Base-by-base conservation (phyloP, 495 filamentous ascomycete species). In the Apiosordaria backusii region DNA sequence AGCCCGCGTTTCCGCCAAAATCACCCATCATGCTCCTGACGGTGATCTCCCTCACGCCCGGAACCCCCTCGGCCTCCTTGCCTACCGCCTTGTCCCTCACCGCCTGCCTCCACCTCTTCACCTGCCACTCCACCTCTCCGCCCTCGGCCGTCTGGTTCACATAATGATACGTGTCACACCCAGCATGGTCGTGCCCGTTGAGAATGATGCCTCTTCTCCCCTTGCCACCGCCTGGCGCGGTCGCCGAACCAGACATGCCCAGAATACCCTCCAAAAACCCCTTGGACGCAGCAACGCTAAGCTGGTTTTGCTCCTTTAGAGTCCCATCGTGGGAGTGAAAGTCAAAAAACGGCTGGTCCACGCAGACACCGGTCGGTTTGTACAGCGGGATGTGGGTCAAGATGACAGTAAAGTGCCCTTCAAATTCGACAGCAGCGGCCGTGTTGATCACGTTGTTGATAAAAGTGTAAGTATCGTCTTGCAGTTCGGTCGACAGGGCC, bases 11-110 rank as follows among this genome's bases (percentile, higher is more conserved):
- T 4, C 95, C 95, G 21, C 87, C 88, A 72, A 87, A 98, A 25
- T 90, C 90, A 24, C 94, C 95, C 95, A 99, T 99, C 95, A 99
- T 97, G 70, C 92, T 96, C n/a, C 92, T 85, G 4, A 98, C 89
- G 0, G 95, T 99, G 61, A 97, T 86, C 77, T 98, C 95, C 2
- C 93, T 80, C n/a, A 97, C 81, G 0, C 85, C 86, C 1, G 85
- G 85, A 1, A 81, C 21, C 0, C 72, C 77, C 0, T 74, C 70
- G 6, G 35, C 9, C 16, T 45, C 35, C 1, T 73, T 70, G 10
- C 76, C 77, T 19, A 75, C 68, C 0, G 82, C 58, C 3, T 76
- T 64, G 3, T 71, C 71, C 4, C 66, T 65, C 15, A 60, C 67
- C 0, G 80, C 80, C 40, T 80, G 59, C 18, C 70, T 63, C 78